Base-by-base conservation (phyloP, 2,329 filamentous ascomycete genomes). In the Diaporthe citriasiana region DNA sequence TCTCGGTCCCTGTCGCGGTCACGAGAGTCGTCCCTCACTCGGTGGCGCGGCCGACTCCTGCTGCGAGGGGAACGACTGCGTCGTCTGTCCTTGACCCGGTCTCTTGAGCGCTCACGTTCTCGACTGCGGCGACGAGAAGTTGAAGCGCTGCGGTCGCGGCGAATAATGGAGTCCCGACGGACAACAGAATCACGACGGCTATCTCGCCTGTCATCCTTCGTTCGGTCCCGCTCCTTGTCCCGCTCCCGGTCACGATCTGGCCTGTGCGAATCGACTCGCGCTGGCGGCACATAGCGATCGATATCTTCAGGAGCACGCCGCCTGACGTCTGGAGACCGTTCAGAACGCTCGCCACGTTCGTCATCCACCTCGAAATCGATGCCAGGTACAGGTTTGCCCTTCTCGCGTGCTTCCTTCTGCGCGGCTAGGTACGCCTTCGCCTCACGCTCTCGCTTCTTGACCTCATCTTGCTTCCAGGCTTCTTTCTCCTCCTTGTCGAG, bases 341-440 rank as follows among this genome's bases (percentile, higher is more conserved):
- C 73, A 8, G 70, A 66, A 42, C 73, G 73, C 9, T 74, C 73
- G 42, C 70, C 72, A n/a, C 73, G 81, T 33, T 88, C 87, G 25
- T 84, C 85, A 8, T 81, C 79, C 68, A 82, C 84, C 76, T 84
- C 86, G 76, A 90, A 89, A 70, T 90, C 87, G n/a, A 90, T 83
- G n/a, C 89, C 88, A 0, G 89, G 89, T 27, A 90, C 82, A 1
- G 89, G 89, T 53, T 90, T 80, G 12, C 89, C 89, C 79, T 91
- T 91, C 63, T 87, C 86, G 40, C 88, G 85, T 42, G 90, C 90
- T 77, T 91, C 89, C 75, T 89, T 88, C 77, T 91, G 89, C 3
- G 89, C 89, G 9, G 89, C 89, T 50, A 92, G 83, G 77, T 92
- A 92, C 6, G 89, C 89, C 79, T 91, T 92, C 51, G 91, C 91